phyloP scores from a whole-genome alignment of 2,329 filamentous ascomycete genomes.

The Calonectria montana region DNA sequence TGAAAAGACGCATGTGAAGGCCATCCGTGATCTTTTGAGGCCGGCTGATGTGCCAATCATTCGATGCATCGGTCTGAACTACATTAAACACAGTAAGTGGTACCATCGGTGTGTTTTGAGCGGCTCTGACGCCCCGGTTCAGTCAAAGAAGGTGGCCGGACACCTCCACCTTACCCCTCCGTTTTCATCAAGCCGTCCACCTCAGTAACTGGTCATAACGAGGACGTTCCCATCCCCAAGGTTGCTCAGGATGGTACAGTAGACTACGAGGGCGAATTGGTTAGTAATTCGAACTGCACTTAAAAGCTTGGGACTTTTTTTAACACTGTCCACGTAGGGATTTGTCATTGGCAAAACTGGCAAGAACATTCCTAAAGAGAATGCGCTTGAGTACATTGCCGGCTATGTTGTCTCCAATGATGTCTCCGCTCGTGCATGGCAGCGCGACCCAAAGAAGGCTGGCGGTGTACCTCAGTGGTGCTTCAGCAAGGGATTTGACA shows the following conservation, averaged over 20 bases:
- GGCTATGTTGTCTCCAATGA: conserved; percentile 62
- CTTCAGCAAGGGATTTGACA: conserved; percentile 67
- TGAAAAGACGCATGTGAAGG: conserved; percentile 46
- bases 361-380: conserved; percentile 59
- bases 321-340: conserved; percentile 34
- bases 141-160: conserved; percentile 65
- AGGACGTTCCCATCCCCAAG: conserved; percentile 57
- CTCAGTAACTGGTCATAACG: conserved; percentile 50
- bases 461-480: conserved; percentile 62
- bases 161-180: conserved; percentile 60
- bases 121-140: neutral
- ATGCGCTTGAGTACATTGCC: conserved; percentile 60
- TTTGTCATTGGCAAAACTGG: conserved; percentile 66
- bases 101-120: accelerated
- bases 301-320: neutral
- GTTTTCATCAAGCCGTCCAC: conserved; percentile 64
- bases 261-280: conserved; percentile 64
- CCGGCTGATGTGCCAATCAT: conserved; percentile 49
- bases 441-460: conserved; percentile 60
- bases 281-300: conserved; percentile 14
- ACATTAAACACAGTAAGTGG: conserved; percentile 49
- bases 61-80: conserved; percentile 51
- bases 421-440: conserved; percentile 64
- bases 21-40: conserved; percentile 44
- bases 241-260: conserved; percentile 57